Percentiles rank a stretch among this genome's conserved stretches.
Evolutionary conservation across 352 stramenopile species (phyloP).

Genomic region (Pilasporangium apinafurcum): DNA sequence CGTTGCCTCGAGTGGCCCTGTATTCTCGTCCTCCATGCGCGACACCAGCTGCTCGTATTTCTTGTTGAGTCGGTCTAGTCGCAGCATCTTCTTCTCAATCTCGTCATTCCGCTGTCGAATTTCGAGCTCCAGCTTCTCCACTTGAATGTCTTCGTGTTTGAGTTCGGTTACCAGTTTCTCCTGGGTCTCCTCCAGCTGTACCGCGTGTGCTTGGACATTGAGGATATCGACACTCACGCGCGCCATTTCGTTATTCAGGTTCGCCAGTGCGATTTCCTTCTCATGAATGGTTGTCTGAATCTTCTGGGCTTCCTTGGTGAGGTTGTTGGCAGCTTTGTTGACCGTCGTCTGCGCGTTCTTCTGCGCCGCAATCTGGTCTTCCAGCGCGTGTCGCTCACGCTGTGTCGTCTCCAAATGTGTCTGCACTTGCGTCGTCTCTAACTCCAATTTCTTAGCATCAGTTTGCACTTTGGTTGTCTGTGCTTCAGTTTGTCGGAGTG

Average conservation of each 20-base stretch:
- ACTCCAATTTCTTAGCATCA: constrained; percentile 66
- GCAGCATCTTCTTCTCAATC: constrained; percentile 95
- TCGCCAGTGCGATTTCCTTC: constrained; percentile 87
- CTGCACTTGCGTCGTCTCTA: constrained; percentile 58
- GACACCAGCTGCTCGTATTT: constrained; percentile 92
- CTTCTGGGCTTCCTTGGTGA: constrained; percentile 77
- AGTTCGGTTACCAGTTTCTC: constrained; percentile 75
- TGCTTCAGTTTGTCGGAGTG: constrained; percentile 81
- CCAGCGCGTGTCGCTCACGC: constrained; percentile 82
- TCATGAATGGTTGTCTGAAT: constrained; percentile 71
- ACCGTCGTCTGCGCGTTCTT: constrained; percentile 87
- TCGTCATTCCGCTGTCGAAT: constrained; percentile 93
- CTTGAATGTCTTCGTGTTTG: constrained; percentile 81
- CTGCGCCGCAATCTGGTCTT: constrained; percentile 73
- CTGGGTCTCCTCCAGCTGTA: constrained; percentile 84
- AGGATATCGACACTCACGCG: constrained; percentile 89
- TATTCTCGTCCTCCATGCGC: constrained; percentile 86
- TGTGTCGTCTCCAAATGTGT: constrained; percentile 82
- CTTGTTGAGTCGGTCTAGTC: constrained; percentile 90
- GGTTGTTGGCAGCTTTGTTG: constrained; percentile 89
- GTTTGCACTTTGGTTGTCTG: constrained; percentile 60
- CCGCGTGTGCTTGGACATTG: constrained; percentile 87
- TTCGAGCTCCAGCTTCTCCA: constrained; percentile 91
- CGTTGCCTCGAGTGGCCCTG: constrained; percentile 91
- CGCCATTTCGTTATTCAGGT: constrained; percentile 91